Conservation (phyloP, 768 basidiomycete species). For the Leccinum broughii region DNA sequence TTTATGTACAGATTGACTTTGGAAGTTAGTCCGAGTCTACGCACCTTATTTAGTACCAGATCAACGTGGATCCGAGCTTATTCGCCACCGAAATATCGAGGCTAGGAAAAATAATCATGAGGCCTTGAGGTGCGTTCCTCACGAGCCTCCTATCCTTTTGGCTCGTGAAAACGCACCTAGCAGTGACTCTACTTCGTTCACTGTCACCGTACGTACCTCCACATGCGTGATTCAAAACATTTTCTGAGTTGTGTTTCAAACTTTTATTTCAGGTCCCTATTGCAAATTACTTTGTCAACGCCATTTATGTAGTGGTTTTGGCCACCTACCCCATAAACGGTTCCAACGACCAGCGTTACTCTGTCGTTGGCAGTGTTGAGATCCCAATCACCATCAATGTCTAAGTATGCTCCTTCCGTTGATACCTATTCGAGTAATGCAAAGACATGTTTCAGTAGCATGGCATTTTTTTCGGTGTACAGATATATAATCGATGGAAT, state of each 20-base stretch:
- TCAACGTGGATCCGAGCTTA: too few species aligned
- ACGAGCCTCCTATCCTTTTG: slow-evolving; percentile 34
- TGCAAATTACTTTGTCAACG: slow-evolving; percentile 19
- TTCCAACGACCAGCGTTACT: background rate
- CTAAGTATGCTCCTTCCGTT: slow-evolving; percentile 4
- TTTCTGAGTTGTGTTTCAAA: slow-evolving; percentile 7
- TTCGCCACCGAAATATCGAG: too few species aligned
- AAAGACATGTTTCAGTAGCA: too few species aligned
- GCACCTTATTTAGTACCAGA: too few species aligned
- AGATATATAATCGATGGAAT: too few species aligned
- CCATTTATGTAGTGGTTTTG: slow-evolving; percentile 16
- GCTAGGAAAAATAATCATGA: too few species aligned
- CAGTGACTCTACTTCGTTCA: background rate
- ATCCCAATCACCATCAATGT: slow-evolving; percentile 16
- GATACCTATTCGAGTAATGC: background rate
- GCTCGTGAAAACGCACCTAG: background rate
- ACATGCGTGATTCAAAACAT: background rate
- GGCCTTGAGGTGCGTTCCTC: too few species aligned
- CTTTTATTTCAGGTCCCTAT: slow-evolving; percentile 22
- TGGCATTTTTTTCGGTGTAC: too few species aligned
- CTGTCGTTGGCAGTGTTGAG: too few species aligned
- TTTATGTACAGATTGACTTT: too few species aligned
- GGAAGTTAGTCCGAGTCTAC: too few species aligned
- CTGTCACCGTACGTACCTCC: background rate
- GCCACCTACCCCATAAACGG: slow-evolving; percentile 13